Conservation (phyloP, 2,329 filamentous ascomycete genomes). For the Gaeumannomyces sp. region DNA sequence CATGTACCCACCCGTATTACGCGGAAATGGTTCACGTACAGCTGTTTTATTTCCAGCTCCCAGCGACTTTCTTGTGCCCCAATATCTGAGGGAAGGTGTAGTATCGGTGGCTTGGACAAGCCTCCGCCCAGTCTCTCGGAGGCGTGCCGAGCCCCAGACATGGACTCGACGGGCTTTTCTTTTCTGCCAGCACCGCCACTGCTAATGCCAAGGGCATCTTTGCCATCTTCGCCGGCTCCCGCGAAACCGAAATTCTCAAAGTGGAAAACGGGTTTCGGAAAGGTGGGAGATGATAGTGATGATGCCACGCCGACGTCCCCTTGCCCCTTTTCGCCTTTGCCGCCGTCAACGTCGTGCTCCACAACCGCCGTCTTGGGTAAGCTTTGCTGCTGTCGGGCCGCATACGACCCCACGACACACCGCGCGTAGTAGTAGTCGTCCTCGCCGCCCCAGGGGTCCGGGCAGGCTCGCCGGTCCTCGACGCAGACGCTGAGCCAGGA, state of each 20-base stretch:
- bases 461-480: not conserved
- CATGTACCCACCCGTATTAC: too few relatives aligned
- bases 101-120: slow-evolving; percentile 3
- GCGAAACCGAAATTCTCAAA: not conserved
- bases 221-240: not conserved
- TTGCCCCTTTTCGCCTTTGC: not conserved
- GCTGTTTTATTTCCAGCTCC: slow-evolving; percentile 5
- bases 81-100: slow-evolving; percentile 2
- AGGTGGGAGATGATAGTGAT: not conserved
- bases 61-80: slow-evolving; percentile 1
- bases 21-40: not conserved
- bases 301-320: not conserved
- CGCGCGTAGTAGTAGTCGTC: not conserved
- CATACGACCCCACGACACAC: not conserved
- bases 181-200: not conserved
- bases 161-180: not conserved
- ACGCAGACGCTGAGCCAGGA: slow-evolving; percentile 5
- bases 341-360: not conserved
- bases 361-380: not conserved
- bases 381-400: not conserved
- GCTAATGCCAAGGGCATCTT: not conserved
- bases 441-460: not conserved
- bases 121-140: not conserved
- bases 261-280: not conserved
- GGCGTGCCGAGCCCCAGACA: not conserved